A percentile compares a stretch with the other conserved stretches of the same genome.
Conservation (phyloP, 2,329 filamentous ascomycete genomes). For the Talaromyces sp. region DNA sequence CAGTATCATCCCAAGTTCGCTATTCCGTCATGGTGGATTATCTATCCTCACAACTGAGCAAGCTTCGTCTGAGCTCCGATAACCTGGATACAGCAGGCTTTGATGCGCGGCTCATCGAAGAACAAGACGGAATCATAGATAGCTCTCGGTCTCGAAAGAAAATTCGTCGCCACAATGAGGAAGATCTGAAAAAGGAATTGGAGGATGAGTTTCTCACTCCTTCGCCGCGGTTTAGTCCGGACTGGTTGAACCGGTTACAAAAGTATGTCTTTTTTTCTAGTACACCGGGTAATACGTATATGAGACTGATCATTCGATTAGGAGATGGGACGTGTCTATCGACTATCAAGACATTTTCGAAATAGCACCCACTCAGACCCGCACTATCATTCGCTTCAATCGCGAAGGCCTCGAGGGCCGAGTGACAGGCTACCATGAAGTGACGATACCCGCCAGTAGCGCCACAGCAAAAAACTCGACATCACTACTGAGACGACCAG, state of each 20-base stretch:
- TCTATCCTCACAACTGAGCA: slow-evolving; percentile 28
- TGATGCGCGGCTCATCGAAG: slow-evolving; percentile 30
- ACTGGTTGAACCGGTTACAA: slow-evolving; percentile 87
- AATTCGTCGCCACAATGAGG: slow-evolving; percentile 44
- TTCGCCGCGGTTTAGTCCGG: slow-evolving; percentile 71
- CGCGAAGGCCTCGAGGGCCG: slow-evolving; percentile 87
- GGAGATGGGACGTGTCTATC: slow-evolving; percentile 74
- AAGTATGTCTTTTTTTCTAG: slow-evolving; percentile 50
- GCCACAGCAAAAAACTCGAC: slow-evolving; percentile 95
- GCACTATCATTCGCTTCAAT: slow-evolving; percentile 90
- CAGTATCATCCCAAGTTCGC: neutral
- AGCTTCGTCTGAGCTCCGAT: slow-evolving; percentile 28
- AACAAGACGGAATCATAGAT: slow-evolving; percentile 30
- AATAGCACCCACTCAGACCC: slow-evolving; percentile 84
- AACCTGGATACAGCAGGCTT: slow-evolving; percentile 25
- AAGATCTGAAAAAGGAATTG: slow-evolving; percentile 66
- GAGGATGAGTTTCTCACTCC: slow-evolving; percentile 77
- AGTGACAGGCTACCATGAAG: slow-evolving; percentile 90
- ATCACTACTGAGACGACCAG: slow-evolving; percentile 80
- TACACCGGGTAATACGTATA: neutral
- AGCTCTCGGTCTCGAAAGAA: slow-evolving; percentile 43
- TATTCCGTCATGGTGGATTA: slow-evolving; percentile 21
- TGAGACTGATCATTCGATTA: slow-evolving; percentile 24
- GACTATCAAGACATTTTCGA: slow-evolving; percentile 83
- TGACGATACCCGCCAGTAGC: slow-evolving; percentile 84